These are phyloP conservation scores for Rhizopogon salebrosus DNA, from an alignment of 768 basidiomycete species.

Conservation along the genomic window DNA sequence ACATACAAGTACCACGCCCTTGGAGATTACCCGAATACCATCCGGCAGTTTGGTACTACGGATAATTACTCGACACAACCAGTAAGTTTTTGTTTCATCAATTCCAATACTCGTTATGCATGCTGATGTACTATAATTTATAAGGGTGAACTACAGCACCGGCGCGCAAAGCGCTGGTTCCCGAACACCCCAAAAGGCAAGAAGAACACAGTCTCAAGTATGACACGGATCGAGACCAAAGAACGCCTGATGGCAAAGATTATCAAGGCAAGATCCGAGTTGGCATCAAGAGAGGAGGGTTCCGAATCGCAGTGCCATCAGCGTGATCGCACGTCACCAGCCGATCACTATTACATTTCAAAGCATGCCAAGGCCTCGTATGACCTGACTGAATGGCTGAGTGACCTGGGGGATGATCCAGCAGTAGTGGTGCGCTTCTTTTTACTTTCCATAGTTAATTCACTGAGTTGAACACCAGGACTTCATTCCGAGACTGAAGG, in stretches of 20 bases:
- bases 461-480: conserved; percentile 29
- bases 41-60: conserved; percentile 23
- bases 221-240: conserved; percentile 17
- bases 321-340: conserved; percentile 12
- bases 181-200: conserved; percentile 28
- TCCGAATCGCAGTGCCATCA: conserved; percentile 11
- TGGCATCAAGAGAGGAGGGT: background rate
- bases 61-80: conserved; percentile 30
- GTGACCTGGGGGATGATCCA: conserved; percentile 16
- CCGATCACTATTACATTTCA: conserved; percentile 21
- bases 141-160: conserved; percentile 36
- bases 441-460: background rate
- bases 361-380: background rate
- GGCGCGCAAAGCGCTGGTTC: conserved; percentile 31
- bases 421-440: conserved; percentile 11
- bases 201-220: conserved; percentile 16
- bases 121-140: background rate
- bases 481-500: conserved; percentile 19
- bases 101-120: background rate
- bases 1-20: conserved; percentile 10
- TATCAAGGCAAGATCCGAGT: background rate
- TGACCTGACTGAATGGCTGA: conserved; percentile 11
- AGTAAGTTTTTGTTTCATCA: conserved; percentile 6
- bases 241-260: conserved; percentile 15
- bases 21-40: conserved; percentile 7